A percentile compares a stretch with the other conserved stretches of the same genome.
These are phyloP conservation scores for Wickerhamomyces bovis DNA, from an alignment of 805 yeast species.

Conservation along the genomic window DNA sequence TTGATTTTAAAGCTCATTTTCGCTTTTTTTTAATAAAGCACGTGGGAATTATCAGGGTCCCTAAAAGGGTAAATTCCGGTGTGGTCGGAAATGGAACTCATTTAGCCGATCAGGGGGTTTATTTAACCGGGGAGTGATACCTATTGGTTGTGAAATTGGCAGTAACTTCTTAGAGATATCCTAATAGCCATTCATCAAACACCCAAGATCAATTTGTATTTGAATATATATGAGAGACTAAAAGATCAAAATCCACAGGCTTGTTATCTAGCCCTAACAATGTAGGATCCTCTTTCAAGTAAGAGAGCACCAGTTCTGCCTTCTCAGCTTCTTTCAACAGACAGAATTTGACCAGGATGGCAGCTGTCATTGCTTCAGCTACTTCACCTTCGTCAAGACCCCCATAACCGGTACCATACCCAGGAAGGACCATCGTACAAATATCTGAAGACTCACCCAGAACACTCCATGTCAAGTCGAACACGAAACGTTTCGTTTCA, in stretches of 20 bases:
- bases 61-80: background rate
- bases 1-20: background rate
- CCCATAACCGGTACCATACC: background rate
- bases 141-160: too few relatives aligned
- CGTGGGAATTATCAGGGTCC: background rate
- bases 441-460: background rate
- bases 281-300: background rate
- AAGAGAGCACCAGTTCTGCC: background rate
- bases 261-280: background rate
- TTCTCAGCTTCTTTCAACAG: background rate
- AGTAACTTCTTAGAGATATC: too few relatives aligned
- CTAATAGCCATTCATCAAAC: too few relatives aligned
- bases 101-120: background rate
- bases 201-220: background rate
- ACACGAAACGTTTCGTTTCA: background rate
- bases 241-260: background rate
- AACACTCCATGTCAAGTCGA: background rate
- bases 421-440: background rate
- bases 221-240: background rate
- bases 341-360: background rate
- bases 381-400: background rate
- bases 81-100: background rate
- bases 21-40: background rate
- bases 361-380: background rate
- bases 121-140: background rate